Evolutionary conservation across 306 rosid genomes (phyloP).

Genomic region (Benincasa hispida): DNA sequence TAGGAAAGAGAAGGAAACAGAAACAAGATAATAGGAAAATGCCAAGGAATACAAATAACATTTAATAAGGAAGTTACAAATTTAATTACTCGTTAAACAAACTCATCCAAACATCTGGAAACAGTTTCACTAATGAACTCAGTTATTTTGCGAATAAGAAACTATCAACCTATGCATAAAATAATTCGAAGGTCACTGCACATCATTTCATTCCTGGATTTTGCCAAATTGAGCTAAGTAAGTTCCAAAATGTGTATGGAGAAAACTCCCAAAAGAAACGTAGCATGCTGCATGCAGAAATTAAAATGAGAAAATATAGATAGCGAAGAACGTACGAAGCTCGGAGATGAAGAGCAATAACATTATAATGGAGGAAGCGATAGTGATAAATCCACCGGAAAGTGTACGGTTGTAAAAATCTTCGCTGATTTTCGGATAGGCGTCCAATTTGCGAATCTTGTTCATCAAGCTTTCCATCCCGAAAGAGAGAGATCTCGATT

Average conservation of each 20-base stretch:
- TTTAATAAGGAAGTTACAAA: not conserved
- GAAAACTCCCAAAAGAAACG: not conserved
- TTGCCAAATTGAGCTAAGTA: not conserved
- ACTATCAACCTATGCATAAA: not conserved
- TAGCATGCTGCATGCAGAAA: not conserved
- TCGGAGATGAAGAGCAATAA: constrained; percentile 86
- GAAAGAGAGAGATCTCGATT: not conserved
- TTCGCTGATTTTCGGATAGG: constrained; percentile 90
- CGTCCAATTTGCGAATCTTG: constrained; percentile 86
- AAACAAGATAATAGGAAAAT: not conserved
- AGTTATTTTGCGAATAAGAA: not conserved
- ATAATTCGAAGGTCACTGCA: not conserved
- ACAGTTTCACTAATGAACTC: not conserved
- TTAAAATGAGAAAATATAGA: not conserved
- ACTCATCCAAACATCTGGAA: not conserved
- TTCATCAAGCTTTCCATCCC: constrained; percentile 61
- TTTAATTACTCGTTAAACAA: not conserved
- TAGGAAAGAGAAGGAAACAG: not conserved
- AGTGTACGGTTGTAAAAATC: constrained; percentile 94
- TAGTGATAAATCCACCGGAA: constrained; percentile 86
- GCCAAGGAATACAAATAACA: not conserved
- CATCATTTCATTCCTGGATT: not conserved
- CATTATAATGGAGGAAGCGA: constrained; percentile 80
- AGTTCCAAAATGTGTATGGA: not conserved
- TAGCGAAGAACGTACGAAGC: constrained; percentile 41